These are phyloP conservation scores for Colletotrichum sp. DNA, from an alignment of 2,329 filamentous ascomycete genomes.

Conservation along the genomic window DNA sequence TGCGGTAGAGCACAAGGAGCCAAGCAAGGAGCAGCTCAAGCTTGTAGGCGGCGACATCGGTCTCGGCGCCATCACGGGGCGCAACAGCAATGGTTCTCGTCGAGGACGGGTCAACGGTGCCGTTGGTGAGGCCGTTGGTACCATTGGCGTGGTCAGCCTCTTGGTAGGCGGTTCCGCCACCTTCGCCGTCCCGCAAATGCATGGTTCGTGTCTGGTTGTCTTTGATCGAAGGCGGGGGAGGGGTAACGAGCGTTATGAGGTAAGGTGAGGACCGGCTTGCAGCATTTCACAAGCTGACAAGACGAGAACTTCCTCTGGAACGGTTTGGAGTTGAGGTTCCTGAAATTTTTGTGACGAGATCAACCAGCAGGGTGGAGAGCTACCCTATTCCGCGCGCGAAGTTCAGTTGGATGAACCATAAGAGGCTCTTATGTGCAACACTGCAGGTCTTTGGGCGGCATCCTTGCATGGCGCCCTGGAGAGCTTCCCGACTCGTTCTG, in stretches of 20 bases:
- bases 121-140: background rate
- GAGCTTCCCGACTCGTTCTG: slow-evolving; percentile 12
- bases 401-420: background rate
- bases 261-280: background rate
- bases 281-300: slow-evolving; percentile 11
- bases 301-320: background rate
- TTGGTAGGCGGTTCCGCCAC: slow-evolving; percentile 20
- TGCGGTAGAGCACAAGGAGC: slow-evolving; percentile 26
- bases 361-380: slow-evolving; percentile 11
- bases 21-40: slow-evolving; percentile 26
- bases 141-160: background rate
- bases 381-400: background rate
- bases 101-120: slow-evolving; percentile 12
- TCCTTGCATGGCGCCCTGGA: slow-evolving; percentile 11
- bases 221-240: slow-evolving; percentile 22
- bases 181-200: slow-evolving; percentile 22
- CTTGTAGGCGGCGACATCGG: slow-evolving; percentile 1
- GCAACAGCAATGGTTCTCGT: slow-evolving; percentile 13
- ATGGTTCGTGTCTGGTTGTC: slow-evolving; percentile 9
- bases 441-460: slow-evolving; percentile 11
- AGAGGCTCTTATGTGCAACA: slow-evolving; percentile 18
- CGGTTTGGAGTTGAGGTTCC: background rate
- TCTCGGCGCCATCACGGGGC: background rate
- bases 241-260: slow-evolving; percentile 23
- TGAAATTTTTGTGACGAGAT: slow-evolving; percentile 1